Conservation (phyloP, 129 eudicot genomes). For the Flaveria bidentis region DNA sequence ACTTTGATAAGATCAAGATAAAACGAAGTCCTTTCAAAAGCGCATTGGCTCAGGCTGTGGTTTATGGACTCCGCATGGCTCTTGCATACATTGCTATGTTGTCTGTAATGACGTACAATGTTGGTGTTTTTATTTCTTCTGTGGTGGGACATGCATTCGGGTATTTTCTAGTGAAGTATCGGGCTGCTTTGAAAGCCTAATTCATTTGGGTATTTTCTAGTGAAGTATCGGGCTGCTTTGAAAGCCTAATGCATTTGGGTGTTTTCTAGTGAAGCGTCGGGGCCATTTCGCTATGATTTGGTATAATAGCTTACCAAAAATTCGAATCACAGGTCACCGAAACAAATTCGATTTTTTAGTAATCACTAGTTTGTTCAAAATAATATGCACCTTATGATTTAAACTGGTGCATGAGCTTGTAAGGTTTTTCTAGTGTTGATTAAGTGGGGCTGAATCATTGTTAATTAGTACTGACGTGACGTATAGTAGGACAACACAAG, state of each 20-base stretch:
- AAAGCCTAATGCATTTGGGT: not conserved
- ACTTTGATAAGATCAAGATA: constrained; percentile 16
- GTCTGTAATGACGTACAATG: constrained; percentile 65
- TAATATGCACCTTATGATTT: not conserved
- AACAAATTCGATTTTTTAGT: not conserved
- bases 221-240: constrained; percentile 35
- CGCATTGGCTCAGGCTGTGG: constrained; percentile 35
- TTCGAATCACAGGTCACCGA: not conserved
- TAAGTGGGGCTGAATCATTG: too few relatives aligned
- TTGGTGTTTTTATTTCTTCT: constrained; percentile 49
- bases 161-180: constrained; percentile 41
- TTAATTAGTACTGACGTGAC: too few relatives aligned
- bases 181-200: constrained; percentile 23
- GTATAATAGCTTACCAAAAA: not conserved
- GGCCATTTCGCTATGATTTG: not conserved
- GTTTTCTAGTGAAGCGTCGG: too few relatives aligned
- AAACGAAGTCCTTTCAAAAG: constrained; percentile 26
- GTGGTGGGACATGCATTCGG: constrained; percentile 57
- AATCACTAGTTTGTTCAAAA: not conserved
- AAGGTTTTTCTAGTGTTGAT: not conserved
- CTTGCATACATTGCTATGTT: constrained; percentile 68
- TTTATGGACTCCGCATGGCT: constrained; percentile 48
- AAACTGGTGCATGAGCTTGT: not conserved
- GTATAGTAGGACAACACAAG: too few relatives aligned
- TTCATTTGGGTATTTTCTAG: constrained; percentile 46